Evolutionary conservation across 164 flowering plant species (phyloP).

Genomic region (Malania oleifera): DNA sequence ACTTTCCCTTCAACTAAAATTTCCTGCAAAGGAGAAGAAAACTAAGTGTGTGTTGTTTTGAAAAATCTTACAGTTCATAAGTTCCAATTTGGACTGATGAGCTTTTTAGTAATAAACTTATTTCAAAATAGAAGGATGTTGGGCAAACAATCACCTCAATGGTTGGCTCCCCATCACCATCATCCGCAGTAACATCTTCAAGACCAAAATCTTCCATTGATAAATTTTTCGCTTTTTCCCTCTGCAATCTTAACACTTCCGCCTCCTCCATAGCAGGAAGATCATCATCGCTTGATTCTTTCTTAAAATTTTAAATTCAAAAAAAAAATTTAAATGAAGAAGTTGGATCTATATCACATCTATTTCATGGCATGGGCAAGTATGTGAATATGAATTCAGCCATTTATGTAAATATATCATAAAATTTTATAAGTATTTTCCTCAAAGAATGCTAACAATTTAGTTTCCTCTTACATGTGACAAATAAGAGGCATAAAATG

Average conservation of each 20-base stretch:
- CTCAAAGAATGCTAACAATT: neutral
- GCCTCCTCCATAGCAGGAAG: slow-evolving; percentile 58
- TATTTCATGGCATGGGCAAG: neutral
- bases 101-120: neutral
- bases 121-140: neutral
- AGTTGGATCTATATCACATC: neutral
- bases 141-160: slow-evolving; percentile 37
- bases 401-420: too few species aligned
- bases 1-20: slow-evolving; percentile 34
- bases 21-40: slow-evolving; percentile 33
- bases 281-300: slow-evolving; percentile 76
- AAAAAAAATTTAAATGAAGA: slow-evolving; percentile 9
- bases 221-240: slow-evolving; percentile 40
- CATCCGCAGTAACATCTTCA: slow-evolving; percentile 50
- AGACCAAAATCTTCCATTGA: slow-evolving; percentile 63
- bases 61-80: neutral
- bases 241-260: slow-evolving; percentile 54
- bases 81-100: neutral
- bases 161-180: slow-evolving; percentile 50
- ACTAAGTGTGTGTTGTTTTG: neutral
- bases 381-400: too few species aligned
- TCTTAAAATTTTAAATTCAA: slow-evolving; percentile 21
- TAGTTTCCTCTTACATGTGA: neutral
- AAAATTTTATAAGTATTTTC: neutral
- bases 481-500: neutral